Conservation (phyloP, 2,329 filamentous ascomycete species). For the Scolecobasidium constrictum region DNA sequence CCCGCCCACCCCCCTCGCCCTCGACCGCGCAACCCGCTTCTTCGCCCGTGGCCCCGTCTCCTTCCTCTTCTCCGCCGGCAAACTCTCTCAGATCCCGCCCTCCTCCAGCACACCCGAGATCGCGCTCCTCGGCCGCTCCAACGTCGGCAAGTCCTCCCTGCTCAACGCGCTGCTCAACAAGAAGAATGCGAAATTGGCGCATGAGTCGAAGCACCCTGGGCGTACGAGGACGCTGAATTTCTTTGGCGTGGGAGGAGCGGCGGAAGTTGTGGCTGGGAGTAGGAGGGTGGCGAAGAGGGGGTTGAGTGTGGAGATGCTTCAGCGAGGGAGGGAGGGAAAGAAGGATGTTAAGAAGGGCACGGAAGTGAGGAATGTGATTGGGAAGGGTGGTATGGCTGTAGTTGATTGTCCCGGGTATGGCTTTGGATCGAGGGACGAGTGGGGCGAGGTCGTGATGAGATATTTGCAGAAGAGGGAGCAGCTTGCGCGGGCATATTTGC, state of each 20-base stretch:
- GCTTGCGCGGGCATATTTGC: slow-evolving; percentile 51
- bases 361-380: slow-evolving; percentile 27
- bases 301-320: slow-evolving; percentile 7
- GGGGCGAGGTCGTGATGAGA: slow-evolving; percentile 59
- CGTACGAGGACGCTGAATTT: slow-evolving; percentile 56
- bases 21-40: slow-evolving; percentile 30
- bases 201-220: slow-evolving; percentile 49
- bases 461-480: slow-evolving; percentile 53
- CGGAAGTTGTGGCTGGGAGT: slow-evolving; percentile 15
- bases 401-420: slow-evolving; percentile 67
- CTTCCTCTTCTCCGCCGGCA: slow-evolving; percentile 49
- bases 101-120: slow-evolving; percentile 47
- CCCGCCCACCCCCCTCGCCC: slow-evolving; percentile 24
- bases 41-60: slow-evolving; percentile 34
- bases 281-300: slow-evolving; percentile 12
- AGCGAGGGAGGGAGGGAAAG: slow-evolving; percentile 6
- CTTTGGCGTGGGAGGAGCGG: slow-evolving; percentile 43
- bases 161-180: slow-evolving; percentile 52
- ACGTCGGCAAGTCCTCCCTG: slow-evolving; percentile 58
- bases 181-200: slow-evolving; percentile 31
- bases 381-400: slow-evolving; percentile 39
- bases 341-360: slow-evolving; percentile 10
- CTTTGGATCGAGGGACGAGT: slow-evolving; percentile 47
- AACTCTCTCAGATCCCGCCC: slow-evolving; percentile 51
- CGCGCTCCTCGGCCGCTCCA: slow-evolving; percentile 57